Evolutionary conservation across 129 eudicot species (phyloP), one percentile per base, ranked within the genome.

Genomic region (Lonicera japonica): DNA sequence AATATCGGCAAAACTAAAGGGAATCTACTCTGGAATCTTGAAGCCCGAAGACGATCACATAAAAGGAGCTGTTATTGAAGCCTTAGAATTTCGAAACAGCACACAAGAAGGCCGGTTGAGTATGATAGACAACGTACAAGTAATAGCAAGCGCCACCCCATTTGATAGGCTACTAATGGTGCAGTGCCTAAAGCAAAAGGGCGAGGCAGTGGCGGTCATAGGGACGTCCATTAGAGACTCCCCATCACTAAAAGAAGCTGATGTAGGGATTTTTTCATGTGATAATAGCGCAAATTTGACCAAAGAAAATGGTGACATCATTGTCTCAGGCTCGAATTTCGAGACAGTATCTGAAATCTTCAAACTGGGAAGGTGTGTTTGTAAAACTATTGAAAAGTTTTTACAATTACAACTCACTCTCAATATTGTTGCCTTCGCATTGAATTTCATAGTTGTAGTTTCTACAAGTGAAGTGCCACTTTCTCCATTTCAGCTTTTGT

Each of bases 171-270:
- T 72, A 20, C 64, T 64, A 21, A 25, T 64, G 52, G 60, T 64
- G 19, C 70, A 72, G n/a, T 56, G 60, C 66, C 60, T 72, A 21
- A 64, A 19, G 21, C 54, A 72, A 23, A 72, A 64, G 18, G 65
- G 59, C 24, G 70, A 64, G 54, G 60, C 25, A 4, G 77, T 72
- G 25, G 70, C 60, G 14, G 59, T 53, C 3, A 46, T 65, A 10
- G 70, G 70, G 14, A 43, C 54, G 0, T 56, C 25, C 5, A 45
- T 17, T 14, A 59, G 77, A 15, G 77, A 72, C 39, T 29, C 45
- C 8, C 60, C 77, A 5, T 15, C 58, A 36, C 46, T 72, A 0
- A 46, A 19, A 46, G 77, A 56, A 56, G 65, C 77, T 2, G 77
- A 72, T 12, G 61, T 72, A 0, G 70, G 77, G 11, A 16, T 72